These are phyloP conservation scores for Lodderomyces pseudojiufengensis DNA, from an alignment of 1,139 yeast species.

Conservation along the genomic window DNA sequence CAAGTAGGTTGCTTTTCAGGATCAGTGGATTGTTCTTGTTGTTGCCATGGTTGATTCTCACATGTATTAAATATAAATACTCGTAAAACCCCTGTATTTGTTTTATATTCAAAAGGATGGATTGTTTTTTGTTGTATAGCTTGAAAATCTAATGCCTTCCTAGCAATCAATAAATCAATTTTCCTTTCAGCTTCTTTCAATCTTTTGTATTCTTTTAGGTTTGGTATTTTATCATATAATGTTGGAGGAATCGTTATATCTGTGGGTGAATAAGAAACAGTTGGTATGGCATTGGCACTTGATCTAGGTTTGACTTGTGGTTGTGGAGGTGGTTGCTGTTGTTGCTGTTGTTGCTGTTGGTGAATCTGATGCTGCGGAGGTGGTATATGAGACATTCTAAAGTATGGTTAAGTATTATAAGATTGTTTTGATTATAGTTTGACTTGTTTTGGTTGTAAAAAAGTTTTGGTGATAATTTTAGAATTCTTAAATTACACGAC, in stretches of 20 bases:
- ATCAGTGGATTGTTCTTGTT: constrained; percentile 19
- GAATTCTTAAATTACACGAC: background rate
- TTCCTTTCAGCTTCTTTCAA: constrained; percentile 75
- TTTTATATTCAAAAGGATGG: constrained; percentile 41
- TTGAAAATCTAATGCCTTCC: constrained; percentile 82
- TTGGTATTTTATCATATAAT: constrained; percentile 65
- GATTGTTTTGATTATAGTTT: background rate
- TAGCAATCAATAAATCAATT: constrained; percentile 74
- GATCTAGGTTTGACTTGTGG: constrained; percentile 24
- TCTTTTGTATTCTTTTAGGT: constrained; percentile 64
- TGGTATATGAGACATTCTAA: constrained; percentile 10
- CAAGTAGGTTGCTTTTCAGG: constrained; percentile 53
- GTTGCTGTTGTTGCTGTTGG: constrained; percentile 14
- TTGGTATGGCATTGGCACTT: constrained; percentile 38
- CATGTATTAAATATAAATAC: constrained; percentile 79
- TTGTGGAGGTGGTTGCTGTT: constrained; percentile 10
- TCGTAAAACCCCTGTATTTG: constrained; percentile 59
- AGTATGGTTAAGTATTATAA: background rate
- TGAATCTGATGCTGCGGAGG: constrained; percentile 8
- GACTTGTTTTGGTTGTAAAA: background rate
- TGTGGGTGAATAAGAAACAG: constrained; percentile 58
- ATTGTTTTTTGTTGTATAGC: constrained; percentile 56
- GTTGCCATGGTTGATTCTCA: constrained; percentile 92
- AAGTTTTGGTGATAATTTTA: no score
- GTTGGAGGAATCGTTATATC: constrained; percentile 64